phyloP scores from a whole-genome alignment of 495 filamentous ascomycete genomes.

The Penicillium canariense region DNA sequence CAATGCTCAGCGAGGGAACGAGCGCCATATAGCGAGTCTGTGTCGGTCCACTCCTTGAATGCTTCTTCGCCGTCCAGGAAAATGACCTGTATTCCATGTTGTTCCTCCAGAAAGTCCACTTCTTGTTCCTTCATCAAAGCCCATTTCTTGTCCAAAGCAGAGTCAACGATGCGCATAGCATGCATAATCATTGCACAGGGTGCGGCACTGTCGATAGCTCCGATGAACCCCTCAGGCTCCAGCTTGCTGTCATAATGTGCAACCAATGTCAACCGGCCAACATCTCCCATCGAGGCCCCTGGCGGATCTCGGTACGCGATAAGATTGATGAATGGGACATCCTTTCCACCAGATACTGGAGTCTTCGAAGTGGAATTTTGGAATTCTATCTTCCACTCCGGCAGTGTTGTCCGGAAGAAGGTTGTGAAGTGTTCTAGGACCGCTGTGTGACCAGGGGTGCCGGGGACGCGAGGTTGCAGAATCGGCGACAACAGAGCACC shows the following conservation, averaged over 20 bases:
- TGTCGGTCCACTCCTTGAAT: constrained; percentile 71
- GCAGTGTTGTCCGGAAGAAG: constrained; percentile 73
- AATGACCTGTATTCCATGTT: constrained; percentile 83
- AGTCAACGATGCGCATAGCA: constrained; percentile 74
- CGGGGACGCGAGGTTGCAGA: constrained; percentile 84
- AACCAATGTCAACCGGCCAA: constrained; percentile 77
- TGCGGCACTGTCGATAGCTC: constrained; percentile 88
- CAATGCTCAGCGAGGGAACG: constrained; percentile 73
- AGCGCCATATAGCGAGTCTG: constrained; percentile 84
- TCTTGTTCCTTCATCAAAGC: constrained; percentile 62
- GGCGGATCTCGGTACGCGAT: constrained; percentile 90
- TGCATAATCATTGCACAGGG: constrained; percentile 93
- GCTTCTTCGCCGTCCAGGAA: constrained; percentile 95
- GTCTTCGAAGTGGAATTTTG: constrained; percentile 86
- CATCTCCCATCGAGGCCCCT: constrained; percentile 67
- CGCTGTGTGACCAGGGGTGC: constrained; percentile 68
- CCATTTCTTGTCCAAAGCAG: constrained; percentile 78
- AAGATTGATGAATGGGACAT: constrained; percentile 82
- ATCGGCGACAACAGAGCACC: constrained; percentile 83
- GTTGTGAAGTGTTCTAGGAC: constrained; percentile 79
- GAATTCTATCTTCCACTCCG: constrained; percentile 73
- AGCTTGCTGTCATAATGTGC: constrained; percentile 93
- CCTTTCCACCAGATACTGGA: constrained; percentile 62
- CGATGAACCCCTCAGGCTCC: constrained; percentile 82
- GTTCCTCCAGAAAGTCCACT: constrained; percentile 56